Evolutionary conservation across 306 rosid species (phyloP).

Genomic region (Corylus americana): DNA sequence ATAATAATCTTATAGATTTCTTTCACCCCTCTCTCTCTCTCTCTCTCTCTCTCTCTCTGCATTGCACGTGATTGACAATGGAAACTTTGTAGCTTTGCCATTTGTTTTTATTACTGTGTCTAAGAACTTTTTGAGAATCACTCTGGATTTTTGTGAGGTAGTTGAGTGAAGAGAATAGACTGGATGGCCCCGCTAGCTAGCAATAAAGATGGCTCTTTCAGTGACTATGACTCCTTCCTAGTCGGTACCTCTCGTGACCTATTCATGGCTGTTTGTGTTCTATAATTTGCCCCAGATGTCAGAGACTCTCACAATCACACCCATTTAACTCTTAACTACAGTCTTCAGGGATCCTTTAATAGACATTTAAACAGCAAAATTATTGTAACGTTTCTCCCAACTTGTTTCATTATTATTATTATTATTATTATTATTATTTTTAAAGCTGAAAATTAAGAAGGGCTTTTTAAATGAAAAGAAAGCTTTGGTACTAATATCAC

Average conservation of each 20-base stretch:
- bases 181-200: conserved; percentile 46
- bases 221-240: conserved; percentile 37
- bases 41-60: conserved; percentile 6
- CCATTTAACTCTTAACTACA: not conserved
- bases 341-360: too few relatives aligned
- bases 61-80: conserved; percentile 51
- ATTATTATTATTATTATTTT: too few relatives aligned
- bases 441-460: not conserved
- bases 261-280: conserved; percentile 45
- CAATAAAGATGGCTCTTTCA: conserved; percentile 47
- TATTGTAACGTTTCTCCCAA: too few relatives aligned
- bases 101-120: conserved; percentile 43
- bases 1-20: conserved; percentile 26
- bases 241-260: conserved; percentile 48
- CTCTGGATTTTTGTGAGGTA: conserved; percentile 37
- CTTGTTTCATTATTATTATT: too few relatives aligned
- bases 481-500: not conserved
- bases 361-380: too few relatives aligned
- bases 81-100: conserved; percentile 52
- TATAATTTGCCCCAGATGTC: conserved; percentile 22
- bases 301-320: conserved; percentile 22
- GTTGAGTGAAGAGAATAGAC: conserved; percentile 29
- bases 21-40: not conserved
- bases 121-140: conserved; percentile 24
- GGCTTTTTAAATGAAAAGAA: not conserved